Evolutionary conservation across 176 grass and related monocot genomes (phyloP), one percentile per base, ranked within the genome.

Genomic region (Phragmites australis): DNA sequence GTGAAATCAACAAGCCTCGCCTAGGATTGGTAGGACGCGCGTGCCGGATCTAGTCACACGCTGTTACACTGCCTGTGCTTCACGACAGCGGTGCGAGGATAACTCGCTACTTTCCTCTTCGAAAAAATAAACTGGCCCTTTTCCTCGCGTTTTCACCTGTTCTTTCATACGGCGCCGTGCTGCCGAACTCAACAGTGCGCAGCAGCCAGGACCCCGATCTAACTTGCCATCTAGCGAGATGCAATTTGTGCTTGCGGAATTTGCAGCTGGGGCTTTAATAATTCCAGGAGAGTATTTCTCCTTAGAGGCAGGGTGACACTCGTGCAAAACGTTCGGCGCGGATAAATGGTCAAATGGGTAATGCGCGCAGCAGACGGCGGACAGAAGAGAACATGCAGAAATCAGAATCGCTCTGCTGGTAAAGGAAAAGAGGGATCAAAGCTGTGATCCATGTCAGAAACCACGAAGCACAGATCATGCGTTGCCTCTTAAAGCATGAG

Each of bases 271-370:
- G 19, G 52, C 65, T 85, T 44, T 42, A 62, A 85, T 85, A 71
- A 63, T 71, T 63, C 23, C 22, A 9, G 34, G 65, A 22, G 75
- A 85, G 71, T 51, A 78, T 78, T 61, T 40, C 64, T 8, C 51
- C 77, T 59, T 1, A 18, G 37, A 37, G 8, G 1, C 60, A 32
- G 60, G 62, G 25, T 2, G 72, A 13, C 49, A 18, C 59, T 74
- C 43, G 23, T 3, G 37, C 63, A 57, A 65, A 31, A 75, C 46
- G 40, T 3, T 9, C n/a, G 43, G 25, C 39, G 2, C 43, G 25
- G 46, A 45, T 46, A 44, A 46, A n/a, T n/a, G n/a, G n/a, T n/a
- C n/a, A n/a, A n/a, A n/a, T n/a, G n/a, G n/a, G n/a, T n/a, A n/a
- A n/a, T n/a, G n/a, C n/a, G n/a, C 19, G 17, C 49, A 31, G 26